Percentiles rank a stretch among this genome's conserved stretches.
These are phyloP conservation scores for Ophiostoma australiae DNA, from an alignment of 2,329 filamentous ascomycete genomes.

Conservation along the genomic window DNA sequence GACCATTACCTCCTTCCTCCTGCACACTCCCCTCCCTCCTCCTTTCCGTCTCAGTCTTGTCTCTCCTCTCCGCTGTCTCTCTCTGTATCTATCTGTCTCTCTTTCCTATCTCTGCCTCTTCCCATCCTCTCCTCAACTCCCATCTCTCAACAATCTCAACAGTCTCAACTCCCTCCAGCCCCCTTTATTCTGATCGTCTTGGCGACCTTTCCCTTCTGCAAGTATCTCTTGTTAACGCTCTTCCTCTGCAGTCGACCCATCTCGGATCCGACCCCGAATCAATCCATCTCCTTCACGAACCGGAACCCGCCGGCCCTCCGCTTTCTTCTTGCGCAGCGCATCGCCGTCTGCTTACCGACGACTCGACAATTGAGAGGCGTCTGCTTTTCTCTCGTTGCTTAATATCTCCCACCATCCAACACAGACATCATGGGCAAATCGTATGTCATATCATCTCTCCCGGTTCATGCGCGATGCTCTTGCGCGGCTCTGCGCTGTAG, in stretches of 20 bases:
- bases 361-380: not conserved
- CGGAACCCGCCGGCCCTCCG: not conserved
- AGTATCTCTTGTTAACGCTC: slow-evolving; percentile 4
- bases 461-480: not conserved
- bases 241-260: not conserved
- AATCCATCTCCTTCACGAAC: not conserved
- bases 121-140: not conserved
- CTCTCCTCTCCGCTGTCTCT: not conserved
- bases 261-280: not conserved
- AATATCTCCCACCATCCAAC: not conserved
- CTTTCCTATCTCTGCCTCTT: not conserved
- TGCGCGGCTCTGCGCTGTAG: not conserved
- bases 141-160: not conserved
- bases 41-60: not conserved
- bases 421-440: slow-evolving; percentile 17
- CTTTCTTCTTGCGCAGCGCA: slow-evolving; percentile 2
- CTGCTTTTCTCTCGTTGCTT: not conserved
- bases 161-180: not conserved
- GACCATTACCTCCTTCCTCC: not conserved
- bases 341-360: not conserved
- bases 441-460: not conserved
- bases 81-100: not conserved
- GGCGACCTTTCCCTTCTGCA: not conserved
- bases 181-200: not conserved
- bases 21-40: not conserved